phyloP scores from a whole-genome alignment of 2,329 filamentous ascomycete genomes.

The Colletotrichum caudatum region DNA sequence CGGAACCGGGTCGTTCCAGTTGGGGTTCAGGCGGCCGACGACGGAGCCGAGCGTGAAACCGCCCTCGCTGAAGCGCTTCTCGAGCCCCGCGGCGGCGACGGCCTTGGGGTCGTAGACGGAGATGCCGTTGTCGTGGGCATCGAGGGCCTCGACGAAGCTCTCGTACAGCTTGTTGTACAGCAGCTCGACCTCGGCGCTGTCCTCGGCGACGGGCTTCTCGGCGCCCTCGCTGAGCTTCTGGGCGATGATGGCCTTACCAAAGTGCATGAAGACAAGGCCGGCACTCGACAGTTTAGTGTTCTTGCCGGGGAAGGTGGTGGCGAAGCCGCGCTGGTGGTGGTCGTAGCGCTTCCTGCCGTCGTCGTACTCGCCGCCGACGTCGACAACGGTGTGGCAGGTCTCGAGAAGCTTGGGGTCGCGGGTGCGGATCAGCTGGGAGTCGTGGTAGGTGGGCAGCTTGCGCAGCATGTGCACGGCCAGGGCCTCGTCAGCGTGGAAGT shows the following conservation, averaged over 20 bases:
- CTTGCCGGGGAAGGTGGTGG: constrained; percentile 84
- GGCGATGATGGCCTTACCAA: constrained; percentile 86
- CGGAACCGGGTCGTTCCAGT: constrained; percentile 77
- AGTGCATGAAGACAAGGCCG: constrained; percentile 95
- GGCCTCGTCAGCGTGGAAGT: constrained; percentile 99
- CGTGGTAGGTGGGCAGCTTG: constrained; percentile 82
- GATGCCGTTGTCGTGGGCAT: constrained; percentile 98
- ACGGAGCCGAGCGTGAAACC: constrained; percentile 88
- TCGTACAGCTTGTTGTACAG: constrained; percentile 92
- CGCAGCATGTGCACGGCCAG: constrained; percentile 97
- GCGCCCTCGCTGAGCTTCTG: constrained; percentile 62
- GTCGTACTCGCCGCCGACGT: constrained; percentile 97
- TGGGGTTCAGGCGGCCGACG: constrained; percentile 82
- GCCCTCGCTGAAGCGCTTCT: constrained; percentile 86
- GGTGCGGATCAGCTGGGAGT: constrained; percentile 83
- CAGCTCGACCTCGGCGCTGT: constrained; percentile 75
- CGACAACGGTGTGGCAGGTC: constrained; percentile 93
- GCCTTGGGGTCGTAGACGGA: constrained; percentile 80
- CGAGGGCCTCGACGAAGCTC: constrained; percentile 93
- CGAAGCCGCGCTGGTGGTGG: constrained; percentile 96
- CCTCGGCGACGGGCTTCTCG: constrained; percentile 61
- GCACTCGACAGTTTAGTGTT: constrained; percentile 92
- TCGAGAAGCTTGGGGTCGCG: constrained; percentile 84
- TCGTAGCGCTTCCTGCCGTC: constrained; percentile 83
- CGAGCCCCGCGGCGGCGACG: constrained; percentile 76